Evolutionary conservation across 495 filamentous ascomycete species (phyloP).

Genomic region (Penicillium arizonense): DNA sequence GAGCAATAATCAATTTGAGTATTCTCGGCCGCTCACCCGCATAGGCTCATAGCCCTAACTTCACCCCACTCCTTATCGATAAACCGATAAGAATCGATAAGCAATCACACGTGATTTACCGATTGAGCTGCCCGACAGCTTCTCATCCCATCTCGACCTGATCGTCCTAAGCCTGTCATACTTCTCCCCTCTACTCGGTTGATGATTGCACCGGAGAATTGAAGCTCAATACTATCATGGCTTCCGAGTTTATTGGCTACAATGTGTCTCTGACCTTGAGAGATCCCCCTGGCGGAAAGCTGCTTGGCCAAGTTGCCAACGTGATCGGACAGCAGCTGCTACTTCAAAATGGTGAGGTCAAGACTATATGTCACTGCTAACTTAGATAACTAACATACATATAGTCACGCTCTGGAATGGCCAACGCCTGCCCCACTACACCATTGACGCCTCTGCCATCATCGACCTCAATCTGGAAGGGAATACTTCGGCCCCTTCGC

Average conservation of each 20-base stretch:
- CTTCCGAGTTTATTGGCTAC: constrained; percentile 73
- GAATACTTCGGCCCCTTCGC: constrained; percentile 15
- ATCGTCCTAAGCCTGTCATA: background rate
- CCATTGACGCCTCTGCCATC: constrained; percentile 55
- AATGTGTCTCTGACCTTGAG: constrained; percentile 73
- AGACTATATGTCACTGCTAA: background rate
- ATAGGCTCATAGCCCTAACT: background rate
- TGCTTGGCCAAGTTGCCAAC: constrained; percentile 71
- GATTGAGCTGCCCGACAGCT: constrained; percentile 7
- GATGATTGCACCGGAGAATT: constrained; percentile 6
- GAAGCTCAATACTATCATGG: constrained; percentile 43
- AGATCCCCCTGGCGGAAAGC: constrained; percentile 59
- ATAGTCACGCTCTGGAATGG: constrained; percentile 50
- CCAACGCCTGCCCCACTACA: constrained; percentile 45
- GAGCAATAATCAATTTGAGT: too few relatives aligned
- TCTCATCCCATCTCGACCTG: background rate
- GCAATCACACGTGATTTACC: constrained; percentile 7
- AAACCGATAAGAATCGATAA: background rate
- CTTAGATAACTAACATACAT: background rate
- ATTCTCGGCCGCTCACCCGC: too few relatives aligned
- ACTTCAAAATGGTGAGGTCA: constrained; percentile 69
- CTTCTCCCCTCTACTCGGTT: constrained; percentile 1
- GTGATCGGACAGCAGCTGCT: constrained; percentile 73
- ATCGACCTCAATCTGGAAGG: constrained; percentile 55
- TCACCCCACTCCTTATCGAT: constrained; percentile 19